These are phyloP conservation scores for Chaetomium sp. DNA, from an alignment of 2,329 filamentous ascomycete genomes.

Conservation along the genomic window DNA sequence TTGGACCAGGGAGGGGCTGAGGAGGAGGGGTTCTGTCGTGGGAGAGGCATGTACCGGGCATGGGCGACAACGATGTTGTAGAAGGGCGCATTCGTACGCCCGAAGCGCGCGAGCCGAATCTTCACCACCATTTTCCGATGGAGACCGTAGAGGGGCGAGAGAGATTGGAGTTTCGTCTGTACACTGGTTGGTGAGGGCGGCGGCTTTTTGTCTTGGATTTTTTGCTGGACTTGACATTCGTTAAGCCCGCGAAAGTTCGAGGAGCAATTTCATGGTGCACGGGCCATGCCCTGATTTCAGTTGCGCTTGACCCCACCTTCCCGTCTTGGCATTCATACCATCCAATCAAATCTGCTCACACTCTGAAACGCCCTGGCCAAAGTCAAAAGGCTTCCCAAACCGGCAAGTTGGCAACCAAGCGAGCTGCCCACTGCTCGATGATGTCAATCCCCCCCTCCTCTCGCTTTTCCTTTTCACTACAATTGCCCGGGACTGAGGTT, in stretches of 20 bases:
- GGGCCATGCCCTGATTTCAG: no score
- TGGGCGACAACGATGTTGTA: slow-evolving; percentile 98
- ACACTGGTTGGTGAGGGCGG: background rate
- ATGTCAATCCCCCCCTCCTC: slow-evolving; percentile 15
- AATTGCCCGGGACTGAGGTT: background rate
- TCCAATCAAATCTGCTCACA: no score
- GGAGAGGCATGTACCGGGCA: slow-evolving; percentile 58
- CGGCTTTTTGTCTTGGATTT: background rate
- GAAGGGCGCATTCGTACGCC: slow-evolving; percentile 78
- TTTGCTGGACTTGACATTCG: no score
- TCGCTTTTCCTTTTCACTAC: background rate
- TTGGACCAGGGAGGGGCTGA: background rate
- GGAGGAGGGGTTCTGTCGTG: background rate
- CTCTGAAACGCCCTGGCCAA: no score
- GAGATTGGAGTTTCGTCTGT: background rate
- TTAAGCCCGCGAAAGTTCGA: no score
- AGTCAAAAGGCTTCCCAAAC: background rate
- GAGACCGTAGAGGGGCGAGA: background rate
- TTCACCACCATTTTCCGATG: slow-evolving; percentile 73
- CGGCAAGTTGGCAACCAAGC: background rate
- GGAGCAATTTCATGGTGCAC: no score
- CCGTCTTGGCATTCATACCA: no score
- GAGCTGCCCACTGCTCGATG: background rate
- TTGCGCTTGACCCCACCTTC: no score
- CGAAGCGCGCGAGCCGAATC: slow-evolving; percentile 90